A percentile compares a stretch with the other conserved stretches of the same genome.
These are phyloP conservation scores for Arthroderma sp. DNA, from an alignment of 2,329 filamentous ascomycete species.

Conservation along the genomic window DNA sequence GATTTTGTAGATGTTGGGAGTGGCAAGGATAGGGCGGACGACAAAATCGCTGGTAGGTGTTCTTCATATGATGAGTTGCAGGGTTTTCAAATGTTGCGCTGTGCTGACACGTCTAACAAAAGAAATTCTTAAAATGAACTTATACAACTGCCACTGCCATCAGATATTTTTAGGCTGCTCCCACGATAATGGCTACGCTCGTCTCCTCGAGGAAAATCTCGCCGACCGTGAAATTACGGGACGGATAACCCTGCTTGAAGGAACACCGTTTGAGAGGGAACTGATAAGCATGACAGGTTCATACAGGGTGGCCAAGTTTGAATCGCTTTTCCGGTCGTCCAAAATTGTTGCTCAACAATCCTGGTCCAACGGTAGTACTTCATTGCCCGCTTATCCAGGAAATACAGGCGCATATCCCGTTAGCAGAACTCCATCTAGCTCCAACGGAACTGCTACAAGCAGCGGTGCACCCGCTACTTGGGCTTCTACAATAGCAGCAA, in stretches of 20 bases:
- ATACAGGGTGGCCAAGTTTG: slow-evolving; percentile 39
- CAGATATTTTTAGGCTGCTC: slow-evolving; percentile 49
- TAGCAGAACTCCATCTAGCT: slow-evolving; percentile 22
- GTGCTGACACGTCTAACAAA: slow-evolving; percentile 1
- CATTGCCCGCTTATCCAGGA: background rate
- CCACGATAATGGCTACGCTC: slow-evolving; percentile 42
- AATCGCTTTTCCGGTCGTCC: slow-evolving; percentile 40
- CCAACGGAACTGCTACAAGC: slow-evolving; percentile 13
- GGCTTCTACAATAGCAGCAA: slow-evolving; percentile 23
- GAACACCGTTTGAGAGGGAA: slow-evolving; percentile 43
- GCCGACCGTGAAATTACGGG: slow-evolving; percentile 32
- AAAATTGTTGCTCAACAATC: slow-evolving; percentile 25
- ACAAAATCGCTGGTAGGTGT: slow-evolving; percentile 35
- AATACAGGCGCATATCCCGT: background rate
- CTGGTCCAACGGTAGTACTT: background rate
- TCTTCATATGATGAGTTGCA: background rate
- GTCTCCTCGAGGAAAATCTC: slow-evolving; percentile 38
- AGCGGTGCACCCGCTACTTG: slow-evolving; percentile 18
- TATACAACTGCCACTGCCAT: slow-evolving; percentile 47
- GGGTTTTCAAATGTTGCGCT: background rate
- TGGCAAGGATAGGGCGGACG: slow-evolving; percentile 32
- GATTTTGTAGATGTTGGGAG: slow-evolving; percentile 38
- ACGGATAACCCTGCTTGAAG: slow-evolving; percentile 44
- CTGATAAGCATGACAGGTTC: slow-evolving; percentile 33
- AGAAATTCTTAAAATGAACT: slow-evolving; percentile 43